A percentile compares a stretch with the other conserved stretches of the same genome.
phyloP scores from a whole-genome alignment of 73 alveolate genomes.

The Blepharisma stoltei region DNA sequence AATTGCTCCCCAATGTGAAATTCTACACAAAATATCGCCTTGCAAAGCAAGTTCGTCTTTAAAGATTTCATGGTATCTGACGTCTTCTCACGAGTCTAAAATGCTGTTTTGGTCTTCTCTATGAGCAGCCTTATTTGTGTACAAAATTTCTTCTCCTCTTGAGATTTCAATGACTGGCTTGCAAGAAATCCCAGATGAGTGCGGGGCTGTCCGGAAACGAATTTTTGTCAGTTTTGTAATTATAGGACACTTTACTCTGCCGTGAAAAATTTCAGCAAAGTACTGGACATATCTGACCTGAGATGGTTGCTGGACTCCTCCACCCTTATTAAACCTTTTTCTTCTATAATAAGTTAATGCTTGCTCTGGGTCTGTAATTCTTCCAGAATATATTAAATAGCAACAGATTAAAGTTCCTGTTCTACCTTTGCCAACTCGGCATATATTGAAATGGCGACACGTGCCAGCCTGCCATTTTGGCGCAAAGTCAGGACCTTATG shows the following conservation, averaged over 20 bases:
- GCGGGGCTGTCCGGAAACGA: neutral
- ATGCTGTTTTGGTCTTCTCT: neutral
- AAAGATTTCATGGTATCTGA: neutral
- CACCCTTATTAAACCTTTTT: constrained; percentile 53
- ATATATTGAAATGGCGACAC: too few relatives aligned
- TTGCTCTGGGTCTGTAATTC: constrained; percentile 56
- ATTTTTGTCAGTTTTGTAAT: neutral
- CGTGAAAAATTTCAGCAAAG: constrained; percentile 48
- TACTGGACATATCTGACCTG: constrained; percentile 57
- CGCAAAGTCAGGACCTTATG: too few relatives aligned
- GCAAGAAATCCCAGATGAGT: neutral
- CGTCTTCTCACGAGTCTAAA: neutral
- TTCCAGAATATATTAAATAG: constrained; percentile 58
- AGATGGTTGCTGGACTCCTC: constrained; percentile 67
- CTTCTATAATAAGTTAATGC: constrained; percentile 62
- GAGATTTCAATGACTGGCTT: neutral
- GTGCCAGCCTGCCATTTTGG: too few relatives aligned
- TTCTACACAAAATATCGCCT: neutral
- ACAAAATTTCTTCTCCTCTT: neutral
- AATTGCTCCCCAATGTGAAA: neutral
- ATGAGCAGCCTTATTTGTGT: neutral
- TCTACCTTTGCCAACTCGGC: constrained; percentile 93
- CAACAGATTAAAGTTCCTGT: constrained; percentile 90
- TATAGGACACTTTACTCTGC: neutral
- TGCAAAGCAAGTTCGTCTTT: neutral